Evolutionary conservation across 2,329 filamentous ascomycete genomes (phyloP).

Genomic region (Aurifilum marmelostoma): DNA sequence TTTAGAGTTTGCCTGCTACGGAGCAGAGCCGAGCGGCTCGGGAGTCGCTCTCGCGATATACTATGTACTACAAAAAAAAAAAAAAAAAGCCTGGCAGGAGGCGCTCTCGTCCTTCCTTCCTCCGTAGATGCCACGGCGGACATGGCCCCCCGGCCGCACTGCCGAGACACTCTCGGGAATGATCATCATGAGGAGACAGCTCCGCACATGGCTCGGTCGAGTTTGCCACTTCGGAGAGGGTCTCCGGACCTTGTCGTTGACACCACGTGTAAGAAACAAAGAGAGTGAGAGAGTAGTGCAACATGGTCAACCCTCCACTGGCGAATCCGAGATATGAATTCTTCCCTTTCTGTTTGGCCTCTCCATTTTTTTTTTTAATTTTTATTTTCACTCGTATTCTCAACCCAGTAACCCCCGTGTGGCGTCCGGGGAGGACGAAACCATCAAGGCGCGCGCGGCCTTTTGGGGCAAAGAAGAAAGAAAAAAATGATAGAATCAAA

Average conservation of each 20-base stretch:
- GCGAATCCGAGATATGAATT: not conserved
- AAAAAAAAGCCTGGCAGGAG: not conserved
- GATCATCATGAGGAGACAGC: not conserved
- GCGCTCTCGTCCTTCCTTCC: not conserved
- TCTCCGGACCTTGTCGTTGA: not conserved
- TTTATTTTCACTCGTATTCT: too few species aligned
- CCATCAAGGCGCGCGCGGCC: too few species aligned
- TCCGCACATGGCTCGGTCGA: not conserved
- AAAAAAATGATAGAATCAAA: too few species aligned
- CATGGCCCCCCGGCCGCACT: not conserved
- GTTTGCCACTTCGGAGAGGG: not conserved
- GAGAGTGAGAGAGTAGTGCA: not conserved
- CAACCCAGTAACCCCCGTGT: too few species aligned
- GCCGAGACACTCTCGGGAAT: not conserved
- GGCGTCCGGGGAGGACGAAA: too few species aligned
- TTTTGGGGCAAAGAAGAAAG: too few species aligned
- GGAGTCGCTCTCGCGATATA: not conserved
- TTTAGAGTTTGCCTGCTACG: not conserved
- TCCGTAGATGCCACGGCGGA: not conserved
- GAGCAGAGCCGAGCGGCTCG: slow-evolving; percentile 5
- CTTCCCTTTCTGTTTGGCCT: not conserved
- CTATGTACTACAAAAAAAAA: too few species aligned
- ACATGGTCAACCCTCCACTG: not conserved
- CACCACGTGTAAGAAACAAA: too few species aligned
- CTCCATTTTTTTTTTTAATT: too few species aligned